Base-by-base conservation (phyloP, 306 rosid species). In the Dryas octopetala region DNA sequence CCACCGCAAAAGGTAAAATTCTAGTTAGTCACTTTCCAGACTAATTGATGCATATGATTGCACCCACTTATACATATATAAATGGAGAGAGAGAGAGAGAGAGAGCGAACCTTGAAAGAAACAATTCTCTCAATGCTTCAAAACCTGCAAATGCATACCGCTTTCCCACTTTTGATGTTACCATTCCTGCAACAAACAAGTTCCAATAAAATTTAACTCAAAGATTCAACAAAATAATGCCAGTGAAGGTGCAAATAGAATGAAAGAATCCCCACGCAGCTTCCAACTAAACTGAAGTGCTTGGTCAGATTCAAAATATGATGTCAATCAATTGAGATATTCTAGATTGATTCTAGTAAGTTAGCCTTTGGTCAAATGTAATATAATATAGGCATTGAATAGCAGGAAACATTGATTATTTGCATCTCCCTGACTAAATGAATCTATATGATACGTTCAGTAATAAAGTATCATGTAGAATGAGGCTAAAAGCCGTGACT, bases 131-230 rank as follows among this genome's bases (percentile, higher is more conserved):
- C 70, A 96, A 85, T 4, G 97, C 91, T 86, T 96, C 98, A 57
- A 96, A 96, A 51, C 97, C 99, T 43, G 93, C 86, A 70, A 96
- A 82, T 44, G 98, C 98, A 62, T 92, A 97, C 68, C 98, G 91
- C 87, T 96, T 96, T 38, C 99, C 99, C 63, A 92, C 99, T 87
- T 96, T 96, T 45, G 98, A 90, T 46, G 99, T 83, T 66, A 96
- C 98, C 99, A 96, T 92, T 78, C 98, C 99, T 96, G 80, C 54
- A 67, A 73, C 60, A 87, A 32, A 71, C 38, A 49, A 53, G 45
- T 28, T 17, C 5, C n/a, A 66, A 83, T 50, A 78, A 52, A 76
- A 28, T 70, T 57, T 26, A 74, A 55, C 12, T 59, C 48, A 71
- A 52, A 0, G 52, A 64, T 49, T 62, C 62, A 76, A 54, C 47